Evolutionary conservation across 2,329 filamentous ascomycete species (phyloP).

Genomic region (Fusarium sacchari): DNA sequence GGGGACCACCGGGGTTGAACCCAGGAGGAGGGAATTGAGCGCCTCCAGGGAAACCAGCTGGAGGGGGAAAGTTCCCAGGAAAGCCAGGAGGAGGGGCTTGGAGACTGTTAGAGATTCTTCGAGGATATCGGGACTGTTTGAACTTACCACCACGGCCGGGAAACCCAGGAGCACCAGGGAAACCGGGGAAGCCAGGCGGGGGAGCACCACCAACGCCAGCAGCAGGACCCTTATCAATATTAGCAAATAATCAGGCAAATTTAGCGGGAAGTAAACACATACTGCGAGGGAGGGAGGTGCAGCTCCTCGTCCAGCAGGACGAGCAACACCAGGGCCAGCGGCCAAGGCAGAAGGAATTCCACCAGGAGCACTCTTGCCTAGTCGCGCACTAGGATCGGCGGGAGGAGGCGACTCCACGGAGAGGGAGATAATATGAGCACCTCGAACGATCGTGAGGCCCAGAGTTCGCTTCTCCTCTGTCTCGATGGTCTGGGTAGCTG

Average conservation of each 20-base stretch:
- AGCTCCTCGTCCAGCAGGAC: slow-evolving; percentile 87
- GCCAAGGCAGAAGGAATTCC: slow-evolving; percentile 76
- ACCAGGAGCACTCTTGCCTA: slow-evolving; percentile 79
- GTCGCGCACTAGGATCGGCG: slow-evolving; percentile 87
- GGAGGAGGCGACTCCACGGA: slow-evolving; percentile 96
- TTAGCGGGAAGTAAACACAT: slow-evolving; percentile 41
- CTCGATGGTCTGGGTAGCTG: slow-evolving; percentile 76
- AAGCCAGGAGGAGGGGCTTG: slow-evolving; percentile 61
- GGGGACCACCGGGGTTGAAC: slow-evolving; percentile 62
- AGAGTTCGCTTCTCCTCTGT: slow-evolving; percentile 98
- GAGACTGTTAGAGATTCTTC: slow-evolving; percentile 46
- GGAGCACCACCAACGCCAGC: slow-evolving; percentile 82
- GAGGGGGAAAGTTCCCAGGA: slow-evolving; percentile 43
- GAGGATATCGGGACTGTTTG: slow-evolving; percentile 1
- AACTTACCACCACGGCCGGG: slow-evolving; percentile 64
- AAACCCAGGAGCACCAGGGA: slow-evolving; percentile 61
- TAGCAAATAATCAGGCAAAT: slow-evolving; percentile 18
- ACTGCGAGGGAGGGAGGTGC: slow-evolving; percentile 80
- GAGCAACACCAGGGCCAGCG: slow-evolving; percentile 88
- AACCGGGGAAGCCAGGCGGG: slow-evolving; percentile 67
- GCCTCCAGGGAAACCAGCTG: slow-evolving; percentile 59
- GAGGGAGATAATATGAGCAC: slow-evolving; percentile 92
- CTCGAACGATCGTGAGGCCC: slow-evolving; percentile 92
- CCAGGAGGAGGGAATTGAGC: slow-evolving; percentile 61
- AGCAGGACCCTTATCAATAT: slow-evolving; percentile 72